Percentiles rank a stretch among this genome's conserved stretches.
These are phyloP conservation scores for Xerocomellus dryophilus DNA, from an alignment of 768 basidiomycete species.

Conservation along the genomic window DNA sequence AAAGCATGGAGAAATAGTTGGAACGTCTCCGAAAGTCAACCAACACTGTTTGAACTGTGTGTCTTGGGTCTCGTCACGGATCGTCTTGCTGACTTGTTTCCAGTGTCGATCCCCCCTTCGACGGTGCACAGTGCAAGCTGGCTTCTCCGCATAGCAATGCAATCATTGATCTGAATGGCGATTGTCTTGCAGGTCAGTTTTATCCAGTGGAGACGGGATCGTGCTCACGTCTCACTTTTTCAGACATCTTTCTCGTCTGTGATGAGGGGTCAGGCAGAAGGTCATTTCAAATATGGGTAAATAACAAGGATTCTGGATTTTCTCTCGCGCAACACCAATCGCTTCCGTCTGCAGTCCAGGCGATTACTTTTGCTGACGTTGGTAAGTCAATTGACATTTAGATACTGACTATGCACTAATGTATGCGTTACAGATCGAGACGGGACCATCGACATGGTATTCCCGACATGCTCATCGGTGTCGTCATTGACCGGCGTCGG, in stretches of 20 bases:
- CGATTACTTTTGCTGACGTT: constrained; percentile 87
- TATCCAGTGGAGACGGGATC: not conserved
- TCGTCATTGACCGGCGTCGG: constrained; percentile 70
- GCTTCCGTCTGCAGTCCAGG: constrained; percentile 73
- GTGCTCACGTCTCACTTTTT: constrained; percentile 3
- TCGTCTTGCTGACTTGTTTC: constrained; percentile 4
- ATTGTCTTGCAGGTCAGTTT: constrained; percentile 80
- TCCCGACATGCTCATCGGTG: constrained; percentile 77
- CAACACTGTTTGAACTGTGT: constrained; percentile 67
- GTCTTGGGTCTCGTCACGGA: constrained; percentile 19
- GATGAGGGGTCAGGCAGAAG: constrained; percentile 54
- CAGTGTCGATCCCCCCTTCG: constrained; percentile 60
- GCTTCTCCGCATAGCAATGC: constrained; percentile 93
- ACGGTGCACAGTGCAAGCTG: constrained; percentile 66
- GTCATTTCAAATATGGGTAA: constrained; percentile 90
- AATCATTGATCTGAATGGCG: constrained; percentile 90
- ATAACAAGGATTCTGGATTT: constrained; percentile 76
- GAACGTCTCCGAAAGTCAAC: constrained; percentile 53
- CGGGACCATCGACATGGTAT: constrained; percentile 94
- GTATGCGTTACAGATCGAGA: constrained; percentile 66
- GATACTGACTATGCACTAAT: not conserved
- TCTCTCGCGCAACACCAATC: constrained; percentile 59
- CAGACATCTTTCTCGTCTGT: constrained; percentile 90
- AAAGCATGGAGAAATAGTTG: constrained; percentile 81
- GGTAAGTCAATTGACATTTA: constrained; percentile 46